Evolutionary conservation across 2,329 filamentous ascomycete species (phyloP).

Genomic region (Pseudogymnoascus sp.): DNA sequence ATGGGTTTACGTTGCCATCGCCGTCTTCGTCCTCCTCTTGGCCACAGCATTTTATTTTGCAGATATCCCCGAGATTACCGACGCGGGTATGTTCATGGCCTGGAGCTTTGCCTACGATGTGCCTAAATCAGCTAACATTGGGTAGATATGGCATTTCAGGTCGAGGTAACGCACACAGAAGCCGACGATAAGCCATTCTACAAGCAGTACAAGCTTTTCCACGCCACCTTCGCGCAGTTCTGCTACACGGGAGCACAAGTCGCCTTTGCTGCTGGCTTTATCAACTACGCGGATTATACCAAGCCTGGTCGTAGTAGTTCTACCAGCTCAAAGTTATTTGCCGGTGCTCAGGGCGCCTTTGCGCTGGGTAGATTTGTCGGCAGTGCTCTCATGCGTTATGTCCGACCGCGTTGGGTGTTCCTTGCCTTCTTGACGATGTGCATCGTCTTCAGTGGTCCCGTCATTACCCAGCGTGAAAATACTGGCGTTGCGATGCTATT

Average conservation of each 20-base stretch:
- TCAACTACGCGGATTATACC: slow-evolving; percentile 49
- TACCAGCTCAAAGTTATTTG: slow-evolving; percentile 49
- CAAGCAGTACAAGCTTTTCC: slow-evolving; percentile 68
- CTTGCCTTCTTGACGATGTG: slow-evolving; percentile 47
- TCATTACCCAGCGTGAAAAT: slow-evolving; percentile 41
- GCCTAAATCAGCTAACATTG: slow-evolving; percentile 14
- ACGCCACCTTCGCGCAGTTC: slow-evolving; percentile 68
- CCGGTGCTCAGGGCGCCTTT: slow-evolving; percentile 68
- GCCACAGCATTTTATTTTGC: slow-evolving; percentile 52
- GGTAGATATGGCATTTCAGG: slow-evolving; percentile 22
- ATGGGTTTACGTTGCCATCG: slow-evolving; percentile 58
- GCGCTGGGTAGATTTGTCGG: slow-evolving; percentile 67
- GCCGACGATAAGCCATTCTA: slow-evolving; percentile 52
- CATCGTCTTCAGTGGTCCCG: slow-evolving; percentile 43
- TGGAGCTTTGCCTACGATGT: not conserved
- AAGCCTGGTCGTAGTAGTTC: slow-evolving; percentile 24
- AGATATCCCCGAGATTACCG: slow-evolving; percentile 46
- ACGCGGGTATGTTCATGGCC: slow-evolving; percentile 54
- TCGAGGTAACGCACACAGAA: slow-evolving; percentile 33
- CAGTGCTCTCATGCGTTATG: slow-evolving; percentile 57
- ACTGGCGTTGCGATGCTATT: slow-evolving; percentile 44
- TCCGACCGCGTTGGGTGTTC: slow-evolving; percentile 58
- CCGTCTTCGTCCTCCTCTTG: slow-evolving; percentile 50
- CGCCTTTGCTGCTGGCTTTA: slow-evolving; percentile 58
- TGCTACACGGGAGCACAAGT: slow-evolving; percentile 69